Base-by-base conservation (phyloP, 148 eudicot genomes). In the Spergularia marina region DNA sequence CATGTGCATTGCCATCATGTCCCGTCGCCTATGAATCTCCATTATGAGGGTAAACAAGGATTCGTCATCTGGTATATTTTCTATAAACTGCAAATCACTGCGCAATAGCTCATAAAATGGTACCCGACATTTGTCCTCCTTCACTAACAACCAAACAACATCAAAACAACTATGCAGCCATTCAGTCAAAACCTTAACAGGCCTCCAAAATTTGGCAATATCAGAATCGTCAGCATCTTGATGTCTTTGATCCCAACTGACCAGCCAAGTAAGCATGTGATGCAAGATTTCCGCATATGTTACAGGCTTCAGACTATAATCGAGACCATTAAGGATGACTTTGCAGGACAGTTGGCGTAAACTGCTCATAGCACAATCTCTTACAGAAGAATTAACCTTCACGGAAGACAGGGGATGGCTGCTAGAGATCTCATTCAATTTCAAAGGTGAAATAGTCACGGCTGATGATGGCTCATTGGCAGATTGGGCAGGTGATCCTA, bases 1-100 rank as follows among this genome's bases (percentile, higher is more conserved):
- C 97, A 95, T 95, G 81, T 95, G 94, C 89, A 87, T 89, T 47
- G 97, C 92, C 94, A 92, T 87, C 96, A 90, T 90, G 85, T 95
- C 99, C 78, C 99, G 85, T 82, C 97, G 89, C 77, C 88, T 84
- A 71, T 95, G 99, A 79, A 95, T 90, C 87, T 90, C 97, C 88
- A 95, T 79, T 78, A 92, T 90, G 49, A 95, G 94, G 23, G 94
- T 85, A 79, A 95, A 95, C 68, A 92, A 80, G 63, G 97, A 97
- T 83, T 92, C 96, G 70, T 95, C 99, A 74, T 95, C 96, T 23
- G 99, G 97, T 81, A 90, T 88, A 75, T 89, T 92, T 72, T 95
- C 96, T 82, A 95, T 84, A 70, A 92, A 90, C 79, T 89, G 99
- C 86, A 91, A 84, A 12, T 89, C 91, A 82, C 97, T 88, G 23